phyloP scores from a whole-genome alignment of 371 early-diverging fungal genomes.

The Globomyces sp. region DNA sequence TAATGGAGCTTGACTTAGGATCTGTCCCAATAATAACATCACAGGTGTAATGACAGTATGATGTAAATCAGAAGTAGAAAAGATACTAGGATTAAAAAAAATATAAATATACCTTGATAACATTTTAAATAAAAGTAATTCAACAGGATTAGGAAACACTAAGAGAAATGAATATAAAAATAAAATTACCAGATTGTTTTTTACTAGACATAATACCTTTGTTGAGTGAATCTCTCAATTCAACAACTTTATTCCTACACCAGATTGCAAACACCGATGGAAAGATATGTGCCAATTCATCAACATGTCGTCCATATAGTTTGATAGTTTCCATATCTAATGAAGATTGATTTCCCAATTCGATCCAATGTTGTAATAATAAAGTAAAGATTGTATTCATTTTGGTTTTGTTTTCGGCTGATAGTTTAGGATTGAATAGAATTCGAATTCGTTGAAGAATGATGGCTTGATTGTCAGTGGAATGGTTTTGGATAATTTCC shows the following conservation, averaged over 20 bases:
- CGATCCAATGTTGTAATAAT: slow-evolving; percentile 47
- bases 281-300: slow-evolving; percentile 56
- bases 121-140: slow-evolving; percentile 26
- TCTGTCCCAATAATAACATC: slow-evolving; percentile 70
- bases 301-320: slow-evolving; percentile 51
- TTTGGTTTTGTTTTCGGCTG: slow-evolving; percentile 72
- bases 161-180: neutral
- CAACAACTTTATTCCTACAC: slow-evolving; percentile 17
- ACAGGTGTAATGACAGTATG: slow-evolving; percentile 88
- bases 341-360: neutral
- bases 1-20: slow-evolving; percentile 64
- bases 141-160: slow-evolving; percentile 5
- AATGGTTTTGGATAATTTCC: slow-evolving; percentile 53
- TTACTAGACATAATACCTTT: slow-evolving; percentile 1
- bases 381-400: slow-evolving; percentile 36
- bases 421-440: slow-evolving; percentile 75
- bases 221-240: slow-evolving; percentile 8
- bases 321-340: slow-evolving; percentile 40
- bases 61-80: slow-evolving; percentile 84
- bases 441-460: slow-evolving; percentile 79
- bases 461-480: slow-evolving; percentile 60
- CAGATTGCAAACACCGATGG: slow-evolving; percentile 22
- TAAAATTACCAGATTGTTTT: slow-evolving; percentile 4
- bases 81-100: slow-evolving; percentile 34
- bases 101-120: slow-evolving; percentile 16